Conservation (phyloP, 2,329 filamentous ascomycete genomes). For the Trichoderma breve region DNA sequence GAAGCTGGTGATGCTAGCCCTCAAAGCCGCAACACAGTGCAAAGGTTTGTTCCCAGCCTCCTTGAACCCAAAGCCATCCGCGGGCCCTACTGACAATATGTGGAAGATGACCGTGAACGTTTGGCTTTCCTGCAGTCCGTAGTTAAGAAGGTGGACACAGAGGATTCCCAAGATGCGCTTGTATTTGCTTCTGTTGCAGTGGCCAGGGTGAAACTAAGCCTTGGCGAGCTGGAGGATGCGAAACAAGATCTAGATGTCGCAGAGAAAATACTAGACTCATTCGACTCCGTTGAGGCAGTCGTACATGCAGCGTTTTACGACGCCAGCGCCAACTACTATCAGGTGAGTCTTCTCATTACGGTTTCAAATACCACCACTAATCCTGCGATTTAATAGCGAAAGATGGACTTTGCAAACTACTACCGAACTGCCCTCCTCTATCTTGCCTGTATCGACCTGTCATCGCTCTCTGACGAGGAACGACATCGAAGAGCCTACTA, state of each 20-base stretch:
- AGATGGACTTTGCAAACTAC: constrained; percentile 91
- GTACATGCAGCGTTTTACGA: constrained; percentile 97
- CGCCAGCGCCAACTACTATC: constrained; percentile 92
- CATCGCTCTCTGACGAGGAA: constrained; percentile 69
- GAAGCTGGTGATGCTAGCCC: constrained; percentile 87
- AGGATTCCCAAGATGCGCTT: constrained; percentile 89
- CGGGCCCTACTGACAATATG: constrained; percentile 2
- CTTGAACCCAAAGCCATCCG: not conserved
- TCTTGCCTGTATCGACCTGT: constrained; percentile 89
- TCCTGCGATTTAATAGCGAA: constrained; percentile 44
- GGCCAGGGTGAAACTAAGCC: constrained; percentile 78
- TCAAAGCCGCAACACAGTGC: constrained; percentile 84
- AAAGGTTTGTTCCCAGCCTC: constrained; percentile 52
- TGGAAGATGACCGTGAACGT: constrained; percentile 79
- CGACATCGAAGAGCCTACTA: constrained; percentile 84
- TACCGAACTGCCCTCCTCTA: constrained; percentile 98
- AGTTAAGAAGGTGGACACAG: constrained; percentile 84
- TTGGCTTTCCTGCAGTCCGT: constrained; percentile 81
- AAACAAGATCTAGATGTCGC: constrained; percentile 83
- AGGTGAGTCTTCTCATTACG: constrained; percentile 45
- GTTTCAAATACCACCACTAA: not conserved
- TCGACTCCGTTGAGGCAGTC: constrained; percentile 92
- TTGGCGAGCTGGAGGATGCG: constrained; percentile 77
- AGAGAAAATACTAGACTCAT: constrained; percentile 82
- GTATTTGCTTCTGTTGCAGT: constrained; percentile 92